phyloP scores from a whole-genome alignment of 164 flowering plant genomes.

The Amborella trichopoda region DNA sequence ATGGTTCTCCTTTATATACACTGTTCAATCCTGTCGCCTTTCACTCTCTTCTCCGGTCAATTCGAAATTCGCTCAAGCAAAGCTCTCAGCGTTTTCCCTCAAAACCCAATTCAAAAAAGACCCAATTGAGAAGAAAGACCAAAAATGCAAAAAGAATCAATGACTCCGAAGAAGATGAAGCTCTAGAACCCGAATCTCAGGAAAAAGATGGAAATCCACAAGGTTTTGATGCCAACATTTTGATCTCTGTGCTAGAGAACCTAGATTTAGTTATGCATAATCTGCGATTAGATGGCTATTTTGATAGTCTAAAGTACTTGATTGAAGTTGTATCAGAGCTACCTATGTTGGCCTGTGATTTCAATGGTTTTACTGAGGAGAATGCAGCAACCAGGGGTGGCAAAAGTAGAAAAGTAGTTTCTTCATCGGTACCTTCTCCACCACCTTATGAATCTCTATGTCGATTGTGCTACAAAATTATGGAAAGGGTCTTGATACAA shows the following conservation, averaged over 20 bases:
- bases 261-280: slow-evolving; percentile 36
- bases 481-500: slow-evolving; percentile 37
- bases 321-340: slow-evolving; percentile 57
- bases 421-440: too few species aligned
- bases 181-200: too few species aligned
- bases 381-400: too few species aligned
- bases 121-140: not conserved
- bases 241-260: slow-evolving; percentile 38
- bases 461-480: slow-evolving; percentile 41
- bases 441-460: too few species aligned
- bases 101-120: not conserved
- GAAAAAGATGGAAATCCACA: slow-evolving; percentile 11
- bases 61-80: slow-evolving; percentile 48
- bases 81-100: slow-evolving; percentile 1
- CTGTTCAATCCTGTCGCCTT: slow-evolving; percentile 76
- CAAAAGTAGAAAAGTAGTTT: too few species aligned
- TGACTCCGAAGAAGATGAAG: slow-evolving; percentile 2
- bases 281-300: slow-evolving; percentile 66
- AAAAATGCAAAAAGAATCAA: slow-evolving; percentile 17
- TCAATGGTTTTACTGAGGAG: too few species aligned
- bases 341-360: slow-evolving; percentile 45
- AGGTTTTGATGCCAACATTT: slow-evolving; percentile 23
- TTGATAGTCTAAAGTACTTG: slow-evolving; percentile 70
- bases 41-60: slow-evolving; percentile 52
- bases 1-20: slow-evolving; percentile 70